phyloP scores from a whole-genome alignment of 768 basidiomycete species.

The Termitomyces eurrhizus region DNA sequence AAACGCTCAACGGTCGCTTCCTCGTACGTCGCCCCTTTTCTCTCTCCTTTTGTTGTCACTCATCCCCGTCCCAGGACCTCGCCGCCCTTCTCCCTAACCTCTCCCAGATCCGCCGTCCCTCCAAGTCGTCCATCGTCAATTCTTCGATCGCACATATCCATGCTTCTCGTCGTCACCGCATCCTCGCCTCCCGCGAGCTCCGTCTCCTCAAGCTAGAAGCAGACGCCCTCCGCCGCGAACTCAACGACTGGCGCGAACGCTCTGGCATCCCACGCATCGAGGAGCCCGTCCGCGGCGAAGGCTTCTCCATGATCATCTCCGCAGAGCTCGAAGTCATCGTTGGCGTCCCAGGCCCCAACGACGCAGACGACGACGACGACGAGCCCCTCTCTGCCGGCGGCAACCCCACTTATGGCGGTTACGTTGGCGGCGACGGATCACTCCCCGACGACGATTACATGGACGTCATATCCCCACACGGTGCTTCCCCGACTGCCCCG shows the following conservation, averaged over 20 bases:
- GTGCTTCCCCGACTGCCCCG: not conserved
- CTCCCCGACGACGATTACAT: conserved; percentile 18
- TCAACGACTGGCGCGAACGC: conserved; percentile 91
- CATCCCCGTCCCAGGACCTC: conserved; percentile 58
- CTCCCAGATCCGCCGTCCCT: conserved; percentile 87
- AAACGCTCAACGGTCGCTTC: conserved; percentile 92
- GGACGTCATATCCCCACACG: conserved; percentile 5
- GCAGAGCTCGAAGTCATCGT: conserved; percentile 45
- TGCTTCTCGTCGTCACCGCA: conserved; percentile 52
- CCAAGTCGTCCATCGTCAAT: conserved; percentile 96
- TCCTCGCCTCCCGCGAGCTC: conserved; percentile 79
- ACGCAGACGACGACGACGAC: conserved; percentile 43
- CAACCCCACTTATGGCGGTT: conserved; percentile 21
- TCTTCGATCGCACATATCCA: conserved; percentile 89
- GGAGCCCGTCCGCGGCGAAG: conserved; percentile 69
- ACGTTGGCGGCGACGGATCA: conserved; percentile 16
- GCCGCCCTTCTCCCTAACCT: conserved; percentile 90
- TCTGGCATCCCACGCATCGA: conserved; percentile 68
- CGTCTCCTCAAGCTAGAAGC: conserved; percentile 76
- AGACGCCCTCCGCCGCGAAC: conserved; percentile 53
- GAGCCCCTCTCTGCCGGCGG: conserved; percentile 21
- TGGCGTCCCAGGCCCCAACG: conserved; percentile 46
- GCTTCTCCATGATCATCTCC: conserved; percentile 15
- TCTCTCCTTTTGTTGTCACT: conserved; percentile 5
- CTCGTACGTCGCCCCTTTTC: conserved; percentile 46